Evolutionary conservation across 768 basidiomycete genomes (phyloP).

Genomic region (Candolleomyces efflorescens): DNA sequence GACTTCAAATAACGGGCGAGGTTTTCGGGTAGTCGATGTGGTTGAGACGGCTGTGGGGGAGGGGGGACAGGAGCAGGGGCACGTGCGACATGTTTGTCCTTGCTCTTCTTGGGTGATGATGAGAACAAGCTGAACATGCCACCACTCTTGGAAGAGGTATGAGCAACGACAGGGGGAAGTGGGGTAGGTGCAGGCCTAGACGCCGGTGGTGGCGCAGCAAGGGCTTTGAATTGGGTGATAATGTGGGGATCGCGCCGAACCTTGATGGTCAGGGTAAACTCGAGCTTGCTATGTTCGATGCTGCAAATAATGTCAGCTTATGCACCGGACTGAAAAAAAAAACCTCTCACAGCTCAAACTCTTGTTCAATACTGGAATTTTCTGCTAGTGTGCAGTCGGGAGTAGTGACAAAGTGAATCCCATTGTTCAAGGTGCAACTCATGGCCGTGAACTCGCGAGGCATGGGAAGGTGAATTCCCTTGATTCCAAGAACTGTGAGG

Average conservation of each 20-base stretch:
- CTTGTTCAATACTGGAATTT: constrained; percentile 73
- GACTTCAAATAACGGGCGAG: constrained; percentile 79
- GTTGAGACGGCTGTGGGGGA: constrained; percentile 30
- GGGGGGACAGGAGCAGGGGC: constrained; percentile 32
- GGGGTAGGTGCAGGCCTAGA: constrained; percentile 24
- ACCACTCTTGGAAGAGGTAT: constrained; percentile 47
- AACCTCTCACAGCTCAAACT: constrained; percentile 73
- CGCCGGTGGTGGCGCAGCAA: constrained; percentile 37
- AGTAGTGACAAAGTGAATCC: constrained; percentile 93
- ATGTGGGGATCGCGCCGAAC: constrained; percentile 86
- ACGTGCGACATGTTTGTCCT: constrained; percentile 40
- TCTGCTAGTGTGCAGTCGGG: constrained; percentile 62
- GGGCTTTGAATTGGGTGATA: constrained; percentile 67
- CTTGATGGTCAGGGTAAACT: constrained; percentile 89
- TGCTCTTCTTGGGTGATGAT: constrained; percentile 67
- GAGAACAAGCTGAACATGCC: constrained; percentile 76
- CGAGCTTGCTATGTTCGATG: constrained; percentile 91
- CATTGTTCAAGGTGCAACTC: constrained; percentile 91
- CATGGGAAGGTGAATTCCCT: constrained; percentile 69
- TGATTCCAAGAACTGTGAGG: constrained; percentile 67
- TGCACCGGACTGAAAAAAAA: background rate
- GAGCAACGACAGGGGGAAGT: constrained; percentile 34
- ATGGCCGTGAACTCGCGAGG: constrained; percentile 72
- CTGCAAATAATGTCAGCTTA: constrained; percentile 30
- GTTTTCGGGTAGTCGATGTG: constrained; percentile 59